phyloP scores from a whole-genome alignment of 495 filamentous ascomycete species.

The Penicillium malachiteum region DNA sequence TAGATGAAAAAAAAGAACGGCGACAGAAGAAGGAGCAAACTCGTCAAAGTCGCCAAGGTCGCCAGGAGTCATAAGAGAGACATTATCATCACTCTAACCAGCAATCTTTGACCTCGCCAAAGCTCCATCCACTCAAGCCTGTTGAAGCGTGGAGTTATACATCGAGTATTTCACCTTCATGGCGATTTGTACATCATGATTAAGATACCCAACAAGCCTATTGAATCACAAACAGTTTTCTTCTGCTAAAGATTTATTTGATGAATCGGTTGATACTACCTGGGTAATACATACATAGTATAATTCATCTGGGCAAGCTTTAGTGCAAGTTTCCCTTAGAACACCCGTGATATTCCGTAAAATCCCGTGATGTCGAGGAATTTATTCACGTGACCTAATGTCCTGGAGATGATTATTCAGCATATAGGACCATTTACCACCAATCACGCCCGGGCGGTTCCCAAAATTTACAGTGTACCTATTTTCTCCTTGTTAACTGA shows the following conservation, averaged over 20 bases:
- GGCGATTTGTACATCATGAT: conserved; percentile 1
- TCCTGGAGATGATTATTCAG: conserved; percentile 2
- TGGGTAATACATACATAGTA: background rate
- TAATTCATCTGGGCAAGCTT: too few species aligned
- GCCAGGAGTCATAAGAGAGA: background rate
- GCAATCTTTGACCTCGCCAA: too few species aligned
- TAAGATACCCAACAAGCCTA: conserved; percentile 1
- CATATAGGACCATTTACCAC: too few species aligned
- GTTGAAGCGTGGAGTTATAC: too few species aligned
- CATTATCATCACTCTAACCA: too few species aligned
- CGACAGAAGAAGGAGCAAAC: conserved; percentile 38
- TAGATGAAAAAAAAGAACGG: conserved; percentile 35
- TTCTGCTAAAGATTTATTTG: background rate
- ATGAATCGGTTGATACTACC: too few species aligned
- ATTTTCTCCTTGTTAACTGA: conserved; percentile 7
- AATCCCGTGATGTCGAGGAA: conserved; percentile 6
- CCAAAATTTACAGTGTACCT: conserved; percentile 2
- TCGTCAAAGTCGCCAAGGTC: conserved; percentile 27
- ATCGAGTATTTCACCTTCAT: background rate
- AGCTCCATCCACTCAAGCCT: too few species aligned
- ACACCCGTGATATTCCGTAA: background rate
- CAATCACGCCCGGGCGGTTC: conserved; percentile 28
- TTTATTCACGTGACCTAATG: background rate
- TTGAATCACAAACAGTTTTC: background rate
- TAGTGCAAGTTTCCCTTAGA: too few species aligned